These are phyloP conservation scores for Roridomyces roridus DNA, from an alignment of 768 basidiomycete genomes.

Conservation along the genomic window DNA sequence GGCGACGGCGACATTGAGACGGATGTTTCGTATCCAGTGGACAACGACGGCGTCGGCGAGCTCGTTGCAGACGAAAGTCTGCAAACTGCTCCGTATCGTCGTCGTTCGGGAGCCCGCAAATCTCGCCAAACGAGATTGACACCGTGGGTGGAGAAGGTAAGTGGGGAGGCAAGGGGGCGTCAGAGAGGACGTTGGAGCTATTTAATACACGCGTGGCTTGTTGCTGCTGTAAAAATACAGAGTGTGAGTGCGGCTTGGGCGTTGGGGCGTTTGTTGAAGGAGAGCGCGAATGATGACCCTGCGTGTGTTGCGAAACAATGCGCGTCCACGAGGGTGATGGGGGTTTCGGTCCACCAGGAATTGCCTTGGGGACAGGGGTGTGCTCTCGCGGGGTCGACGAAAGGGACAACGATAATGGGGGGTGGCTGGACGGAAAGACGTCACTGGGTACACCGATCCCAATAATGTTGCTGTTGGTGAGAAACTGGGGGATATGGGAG, in stretches of 20 bases:
- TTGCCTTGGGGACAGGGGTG: conserved; percentile 17
- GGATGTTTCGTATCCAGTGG: conserved; percentile 59
- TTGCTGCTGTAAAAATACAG: conserved; percentile 25
- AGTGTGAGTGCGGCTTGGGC: conserved; percentile 20
- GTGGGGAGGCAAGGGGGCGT: background rate
- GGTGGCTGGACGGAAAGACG: conserved; percentile 48
- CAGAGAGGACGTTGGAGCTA: conserved; percentile 2
- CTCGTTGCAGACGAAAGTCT: conserved; percentile 49
- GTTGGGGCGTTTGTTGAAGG: conserved; percentile 37
- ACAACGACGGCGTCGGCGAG: conserved; percentile 62
- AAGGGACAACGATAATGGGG: conserved; percentile 26
- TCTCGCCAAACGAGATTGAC: background rate
- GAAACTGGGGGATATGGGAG: conserved; percentile 44
- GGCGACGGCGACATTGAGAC: conserved; percentile 56
- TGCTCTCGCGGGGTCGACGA: conserved; percentile 19
- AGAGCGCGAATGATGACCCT: conserved; percentile 29
- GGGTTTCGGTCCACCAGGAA: conserved; percentile 1
- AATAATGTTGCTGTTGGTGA: conserved; percentile 40
- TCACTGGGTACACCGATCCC: conserved; percentile 43
- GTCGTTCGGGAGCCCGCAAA: conserved; percentile 5
- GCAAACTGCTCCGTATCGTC: conserved; percentile 33
- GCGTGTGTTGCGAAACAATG: conserved; percentile 32
- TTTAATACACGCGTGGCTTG: conserved; percentile 16
- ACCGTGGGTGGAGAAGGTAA: background rate
- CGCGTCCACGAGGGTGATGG: conserved; percentile 44